These are phyloP conservation scores for Thalassiosira exigua DNA, from an alignment of 352 stramenopile species.

Conservation along the genomic window DNA sequence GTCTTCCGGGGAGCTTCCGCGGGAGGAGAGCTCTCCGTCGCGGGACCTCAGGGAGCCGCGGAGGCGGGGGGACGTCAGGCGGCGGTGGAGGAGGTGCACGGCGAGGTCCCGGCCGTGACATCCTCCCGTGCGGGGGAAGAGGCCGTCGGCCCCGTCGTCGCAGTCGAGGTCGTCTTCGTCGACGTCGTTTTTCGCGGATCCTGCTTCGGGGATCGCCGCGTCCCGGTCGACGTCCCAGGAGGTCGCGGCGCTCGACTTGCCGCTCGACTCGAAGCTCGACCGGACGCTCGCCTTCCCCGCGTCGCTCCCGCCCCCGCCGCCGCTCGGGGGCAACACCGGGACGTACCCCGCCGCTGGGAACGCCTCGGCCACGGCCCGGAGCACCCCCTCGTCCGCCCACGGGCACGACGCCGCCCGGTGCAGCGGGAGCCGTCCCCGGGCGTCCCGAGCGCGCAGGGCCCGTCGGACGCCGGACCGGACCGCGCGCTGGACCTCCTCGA, in stretches of 20 bases:
- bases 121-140: slow-evolving; percentile 34
- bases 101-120: slow-evolving; percentile 42
- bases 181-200: neutral
- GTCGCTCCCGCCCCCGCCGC: neutral
- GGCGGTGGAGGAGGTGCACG: slow-evolving; percentile 46
- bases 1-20: neutral
- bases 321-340: slow-evolving; percentile 25
- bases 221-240: slow-evolving; percentile 28
- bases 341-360: slow-evolving; percentile 29
- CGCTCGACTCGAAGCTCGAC: slow-evolving; percentile 13
- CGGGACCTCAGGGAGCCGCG: neutral
- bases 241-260: neutral
- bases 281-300: neutral
- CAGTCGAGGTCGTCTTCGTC: neutral
- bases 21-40: slow-evolving; percentile 12
- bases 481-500: neutral
- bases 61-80: slow-evolving; percentile 3
- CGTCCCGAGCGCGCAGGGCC: slow-evolving; percentile 36
- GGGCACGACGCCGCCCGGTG: slow-evolving; percentile 39
- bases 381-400: slow-evolving; percentile 23
- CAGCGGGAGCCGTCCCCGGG: slow-evolving; percentile 40
- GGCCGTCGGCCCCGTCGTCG: slow-evolving; percentile 13
- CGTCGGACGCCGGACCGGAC: slow-evolving; percentile 10
- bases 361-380: slow-evolving; percentile 28
- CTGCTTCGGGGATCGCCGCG: slow-evolving; percentile 10